phyloP scores from a whole-genome alignment of 2,329 filamentous ascomycete genomes.

The Aureobasidium sp. region DNA sequence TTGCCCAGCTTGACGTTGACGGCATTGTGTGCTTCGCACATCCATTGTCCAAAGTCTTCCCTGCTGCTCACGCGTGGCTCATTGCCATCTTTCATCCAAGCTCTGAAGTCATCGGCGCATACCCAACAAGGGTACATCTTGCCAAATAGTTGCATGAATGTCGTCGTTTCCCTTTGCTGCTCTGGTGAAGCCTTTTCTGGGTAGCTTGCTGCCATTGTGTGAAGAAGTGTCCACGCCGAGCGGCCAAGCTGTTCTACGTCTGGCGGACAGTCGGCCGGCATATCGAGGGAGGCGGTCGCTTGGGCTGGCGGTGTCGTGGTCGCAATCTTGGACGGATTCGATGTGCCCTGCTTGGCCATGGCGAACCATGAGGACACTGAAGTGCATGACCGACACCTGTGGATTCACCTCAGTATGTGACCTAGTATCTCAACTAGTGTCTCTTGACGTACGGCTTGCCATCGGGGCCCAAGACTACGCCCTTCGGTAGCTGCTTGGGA shows the following conservation, averaged over 20 bases:
- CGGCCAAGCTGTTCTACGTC: slow-evolving; percentile 80
- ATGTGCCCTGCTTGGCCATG: slow-evolving; percentile 46
- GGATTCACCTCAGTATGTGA: slow-evolving; percentile 1
- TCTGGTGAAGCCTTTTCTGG: slow-evolving; percentile 59
- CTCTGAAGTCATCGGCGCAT: slow-evolving; percentile 85
- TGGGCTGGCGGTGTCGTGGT: slow-evolving; percentile 29
- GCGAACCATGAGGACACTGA: slow-evolving; percentile 54
- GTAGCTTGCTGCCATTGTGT: slow-evolving; percentile 84
- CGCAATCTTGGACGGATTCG: slow-evolving; percentile 24
- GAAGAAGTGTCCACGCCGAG: slow-evolving; percentile 86
- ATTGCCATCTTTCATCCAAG: slow-evolving; percentile 65
- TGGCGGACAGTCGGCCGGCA: slow-evolving; percentile 19
- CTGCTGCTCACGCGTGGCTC: slow-evolving; percentile 53
- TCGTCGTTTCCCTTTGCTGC: slow-evolving; percentile 68
- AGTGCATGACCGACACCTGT: slow-evolving; percentile 65
- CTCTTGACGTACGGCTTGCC: slow-evolving; percentile 66
- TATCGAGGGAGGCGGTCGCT: slow-evolving; percentile 16
- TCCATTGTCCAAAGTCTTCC: slow-evolving; percentile 71
- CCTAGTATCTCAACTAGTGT: background rate
- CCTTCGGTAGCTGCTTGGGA: slow-evolving; percentile 57
- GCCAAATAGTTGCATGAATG: slow-evolving; percentile 75
- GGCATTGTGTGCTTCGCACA: slow-evolving; percentile 81
- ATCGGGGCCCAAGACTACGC: slow-evolving; percentile 69
- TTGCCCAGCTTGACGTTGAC: slow-evolving; percentile 90
- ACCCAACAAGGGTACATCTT: slow-evolving; percentile 92